Evolutionary conservation across 306 rosid genomes (phyloP).

Genomic region (Notholithocarpus densiflorus): DNA sequence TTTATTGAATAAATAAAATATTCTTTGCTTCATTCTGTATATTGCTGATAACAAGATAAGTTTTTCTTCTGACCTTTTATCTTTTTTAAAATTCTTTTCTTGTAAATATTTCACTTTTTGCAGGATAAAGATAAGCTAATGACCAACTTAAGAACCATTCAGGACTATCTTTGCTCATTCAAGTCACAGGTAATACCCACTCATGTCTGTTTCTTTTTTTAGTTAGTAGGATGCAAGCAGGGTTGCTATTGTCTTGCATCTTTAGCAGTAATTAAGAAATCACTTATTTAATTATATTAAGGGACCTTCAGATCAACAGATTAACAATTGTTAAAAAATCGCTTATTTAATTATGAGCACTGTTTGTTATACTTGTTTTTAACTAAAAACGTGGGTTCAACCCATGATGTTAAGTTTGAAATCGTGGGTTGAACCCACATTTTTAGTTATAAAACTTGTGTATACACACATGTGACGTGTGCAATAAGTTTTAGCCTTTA

Average conservation of each 20-base stretch:
- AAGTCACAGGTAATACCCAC: conserved; percentile 63
- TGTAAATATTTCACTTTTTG: neutral
- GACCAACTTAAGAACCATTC: conserved; percentile 83
- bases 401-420: too few species aligned
- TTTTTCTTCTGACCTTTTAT: neutral
- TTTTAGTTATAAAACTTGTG: too few species aligned
- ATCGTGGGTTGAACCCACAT: too few species aligned
- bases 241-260: neutral
- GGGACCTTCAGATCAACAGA: neutral
- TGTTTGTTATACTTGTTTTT: too few species aligned
- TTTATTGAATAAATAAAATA: neutral
- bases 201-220: conserved; percentile 2
- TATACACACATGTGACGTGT: too few species aligned
- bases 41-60: neutral
- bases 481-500: neutral
- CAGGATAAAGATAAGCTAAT: conserved; percentile 81
- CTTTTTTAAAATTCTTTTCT: conserved; percentile 14
- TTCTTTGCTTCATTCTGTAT: neutral
- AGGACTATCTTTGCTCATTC: conserved; percentile 90
- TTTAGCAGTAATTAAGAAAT: neutral
- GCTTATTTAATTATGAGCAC: too few species aligned
- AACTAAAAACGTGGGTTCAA: too few species aligned
- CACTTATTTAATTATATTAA: neutral
- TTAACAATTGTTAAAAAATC: neutral
- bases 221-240: neutral